Evolutionary conservation across 2,329 filamentous ascomycete genomes (phyloP).

Genomic region (Fusarium euwallaceae): DNA sequence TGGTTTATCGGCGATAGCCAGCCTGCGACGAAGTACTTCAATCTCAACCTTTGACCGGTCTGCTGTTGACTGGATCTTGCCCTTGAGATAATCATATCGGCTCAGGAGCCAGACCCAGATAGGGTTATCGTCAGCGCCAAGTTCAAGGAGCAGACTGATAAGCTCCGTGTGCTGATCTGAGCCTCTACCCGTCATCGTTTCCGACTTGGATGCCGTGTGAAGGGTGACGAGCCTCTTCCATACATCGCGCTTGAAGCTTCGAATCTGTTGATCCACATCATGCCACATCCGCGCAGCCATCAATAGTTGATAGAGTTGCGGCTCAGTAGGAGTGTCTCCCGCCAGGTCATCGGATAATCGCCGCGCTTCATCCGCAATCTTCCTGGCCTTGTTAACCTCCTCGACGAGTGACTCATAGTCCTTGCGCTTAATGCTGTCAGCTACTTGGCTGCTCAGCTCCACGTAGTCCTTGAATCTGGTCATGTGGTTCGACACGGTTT

Average conservation of each 20-base stretch:
- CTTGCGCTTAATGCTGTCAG: slow-evolving; percentile 88
- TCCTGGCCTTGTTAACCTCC: slow-evolving; percentile 86
- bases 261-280: slow-evolving; percentile 89
- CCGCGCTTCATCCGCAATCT: slow-evolving; percentile 83
- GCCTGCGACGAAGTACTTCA: slow-evolving; percentile 85
- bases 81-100: slow-evolving; percentile 89
- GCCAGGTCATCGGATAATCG: slow-evolving; percentile 71
- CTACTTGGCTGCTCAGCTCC: slow-evolving; percentile 81
- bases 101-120: slow-evolving; percentile 97
- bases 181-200: slow-evolving; percentile 63
- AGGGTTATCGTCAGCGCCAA: slow-evolving; percentile 95
- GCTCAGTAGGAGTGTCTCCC: slow-evolving; percentile 75
- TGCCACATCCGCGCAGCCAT: slow-evolving; percentile 95
- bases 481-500: slow-evolving; percentile 79
- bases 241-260: slow-evolving; percentile 87
- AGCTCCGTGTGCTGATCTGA: slow-evolving; percentile 93
- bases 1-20: slow-evolving; percentile 81
- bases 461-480: slow-evolving; percentile 86
- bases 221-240: slow-evolving; percentile 84
- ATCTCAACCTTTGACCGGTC: slow-evolving; percentile 93
- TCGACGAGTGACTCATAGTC: slow-evolving; percentile 92
- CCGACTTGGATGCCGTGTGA: slow-evolving; percentile 67
- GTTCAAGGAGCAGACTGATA: slow-evolving; percentile 88
- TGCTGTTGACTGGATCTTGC: slow-evolving; percentile 82
- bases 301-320: slow-evolving; percentile 87